phyloP scores from a whole-genome alignment of 139 green algal species.

The Chlamydomonas applanata region DNA sequence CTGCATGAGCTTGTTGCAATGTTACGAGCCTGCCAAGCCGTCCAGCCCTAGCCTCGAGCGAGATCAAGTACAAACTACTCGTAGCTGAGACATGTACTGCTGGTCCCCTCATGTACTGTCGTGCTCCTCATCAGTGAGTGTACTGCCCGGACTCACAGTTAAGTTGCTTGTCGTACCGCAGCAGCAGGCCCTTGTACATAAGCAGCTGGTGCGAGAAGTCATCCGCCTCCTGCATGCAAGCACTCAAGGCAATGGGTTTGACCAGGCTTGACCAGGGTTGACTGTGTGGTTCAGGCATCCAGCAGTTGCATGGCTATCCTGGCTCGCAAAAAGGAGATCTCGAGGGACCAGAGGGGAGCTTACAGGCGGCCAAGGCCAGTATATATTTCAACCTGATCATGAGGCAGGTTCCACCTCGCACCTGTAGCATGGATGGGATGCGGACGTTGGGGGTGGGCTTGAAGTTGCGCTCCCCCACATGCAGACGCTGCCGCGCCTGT shows the following conservation, averaged over 20 bases:
- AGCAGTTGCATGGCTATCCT: no score
- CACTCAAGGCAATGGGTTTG: not conserved
- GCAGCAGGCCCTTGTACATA: constrained; percentile 11
- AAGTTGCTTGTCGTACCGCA: constrained; percentile 15
- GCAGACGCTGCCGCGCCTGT: constrained; percentile 30
- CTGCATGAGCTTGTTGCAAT: no score
- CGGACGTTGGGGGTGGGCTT: constrained; percentile 47
- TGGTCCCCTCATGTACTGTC: no score
- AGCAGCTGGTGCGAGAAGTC: constrained; percentile 33
- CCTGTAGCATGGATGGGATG: constrained; percentile 41
- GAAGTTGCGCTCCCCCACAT: constrained; percentile 36
- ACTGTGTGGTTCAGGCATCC: no score
- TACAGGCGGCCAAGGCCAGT: not conserved
- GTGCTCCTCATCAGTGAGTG: no score
- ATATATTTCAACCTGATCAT: not conserved
- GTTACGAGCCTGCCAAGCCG: no score
- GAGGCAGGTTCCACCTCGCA: not conserved
- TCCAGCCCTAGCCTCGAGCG: no score
- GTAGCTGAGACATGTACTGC: no score
- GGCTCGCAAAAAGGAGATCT: no score
- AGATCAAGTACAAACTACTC: no score
- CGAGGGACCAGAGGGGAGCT: no score
- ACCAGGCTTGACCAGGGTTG: no score
- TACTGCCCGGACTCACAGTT: not conserved
- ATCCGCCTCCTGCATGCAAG: constrained; percentile 30